Evolutionary conservation across 371 early-diverging fungal species (phyloP), one percentile per base, ranked within the genome.

Genomic region (Funneliformis caledonium): DNA sequence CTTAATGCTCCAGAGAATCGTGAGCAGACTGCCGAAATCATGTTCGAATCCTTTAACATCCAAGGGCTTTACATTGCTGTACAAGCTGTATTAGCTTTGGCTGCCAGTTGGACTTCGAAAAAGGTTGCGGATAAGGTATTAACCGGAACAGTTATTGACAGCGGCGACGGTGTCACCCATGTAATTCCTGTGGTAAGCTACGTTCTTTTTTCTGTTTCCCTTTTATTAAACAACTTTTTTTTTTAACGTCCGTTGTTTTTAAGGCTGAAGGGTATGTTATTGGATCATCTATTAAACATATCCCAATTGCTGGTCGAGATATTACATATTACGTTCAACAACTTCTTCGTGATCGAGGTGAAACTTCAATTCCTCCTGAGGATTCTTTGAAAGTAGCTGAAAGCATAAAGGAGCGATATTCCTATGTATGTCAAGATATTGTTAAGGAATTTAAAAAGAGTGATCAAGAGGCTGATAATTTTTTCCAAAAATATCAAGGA

Each of bases 151-250:
- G 99, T 98, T 26, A 95, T 98, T 82, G 99, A 98, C 85, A 93
- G 94, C 81, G 99, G 99, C 56, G 99, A 98, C 89, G 99, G 99
- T 87, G 98, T 99, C 33, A 98, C 99, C 43, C 99, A 99, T 88
- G 97, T 98, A 76, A 98, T 98, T 82, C 99, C 99, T 42, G 98
- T 98, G 78, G 96, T 96, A 88, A 81, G 90, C 82, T 26, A 52
- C 10, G 3, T 47, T 48, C 22, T 8, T 59, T 45, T 19, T n/a
- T 76, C 12, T 22, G 47, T 45, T 31, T 67, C 10, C 26, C n/a
- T 43, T 60, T 64, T 47, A 9, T 50, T 8, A 59, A 22, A 65
- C 65, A 0, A 62, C 26, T 26, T 26, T 22, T 43, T 37, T 74
- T 50, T 8, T 68, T 16, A 31, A 31, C 10, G 43, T 9, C 31